Conservation (phyloP, 345 rosid genomes). For the Melaleuca quinquenervia region DNA sequence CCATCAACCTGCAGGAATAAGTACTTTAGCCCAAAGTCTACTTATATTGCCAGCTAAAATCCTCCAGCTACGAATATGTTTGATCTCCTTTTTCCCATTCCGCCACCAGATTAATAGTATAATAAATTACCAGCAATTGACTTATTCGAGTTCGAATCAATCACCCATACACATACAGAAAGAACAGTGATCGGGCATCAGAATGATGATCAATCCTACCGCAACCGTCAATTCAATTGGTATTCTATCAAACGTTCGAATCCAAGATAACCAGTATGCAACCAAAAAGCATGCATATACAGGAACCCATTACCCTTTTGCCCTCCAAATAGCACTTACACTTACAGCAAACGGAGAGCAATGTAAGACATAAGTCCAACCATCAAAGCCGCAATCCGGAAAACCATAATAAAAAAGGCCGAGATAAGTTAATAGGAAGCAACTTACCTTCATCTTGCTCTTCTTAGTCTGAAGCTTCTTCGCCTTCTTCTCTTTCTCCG, state of each 20-base stretch:
- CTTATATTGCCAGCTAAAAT: not conserved
- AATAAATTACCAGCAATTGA: not conserved
- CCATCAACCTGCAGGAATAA: slow-evolving; percentile 53
- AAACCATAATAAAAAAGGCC: not conserved
- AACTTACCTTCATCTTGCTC: slow-evolving; percentile 82
- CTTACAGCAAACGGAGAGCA: not conserved
- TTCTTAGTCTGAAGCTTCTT: slow-evolving; percentile 78
- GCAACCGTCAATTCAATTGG: not conserved
- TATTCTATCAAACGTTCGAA: not conserved
- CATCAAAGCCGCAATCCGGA: not conserved
- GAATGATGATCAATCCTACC: not conserved
- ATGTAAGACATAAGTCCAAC: not conserved
- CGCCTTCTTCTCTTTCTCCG: slow-evolving; percentile 45
- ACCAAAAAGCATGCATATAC: not conserved
- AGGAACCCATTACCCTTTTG: not conserved
- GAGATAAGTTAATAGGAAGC: not conserved
- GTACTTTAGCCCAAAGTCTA: not conserved
- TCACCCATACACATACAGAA: not conserved
- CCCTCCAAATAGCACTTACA: not conserved
- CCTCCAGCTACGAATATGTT: not conserved
- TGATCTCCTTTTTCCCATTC: not conserved
- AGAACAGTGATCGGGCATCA: not conserved
- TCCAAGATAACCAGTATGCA: not conserved
- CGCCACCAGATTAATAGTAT: not conserved
- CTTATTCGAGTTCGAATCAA: not conserved